phyloP scores from a whole-genome alignment of 192 early-diverging fungal genomes.

The Coemansia sp. region DNA sequence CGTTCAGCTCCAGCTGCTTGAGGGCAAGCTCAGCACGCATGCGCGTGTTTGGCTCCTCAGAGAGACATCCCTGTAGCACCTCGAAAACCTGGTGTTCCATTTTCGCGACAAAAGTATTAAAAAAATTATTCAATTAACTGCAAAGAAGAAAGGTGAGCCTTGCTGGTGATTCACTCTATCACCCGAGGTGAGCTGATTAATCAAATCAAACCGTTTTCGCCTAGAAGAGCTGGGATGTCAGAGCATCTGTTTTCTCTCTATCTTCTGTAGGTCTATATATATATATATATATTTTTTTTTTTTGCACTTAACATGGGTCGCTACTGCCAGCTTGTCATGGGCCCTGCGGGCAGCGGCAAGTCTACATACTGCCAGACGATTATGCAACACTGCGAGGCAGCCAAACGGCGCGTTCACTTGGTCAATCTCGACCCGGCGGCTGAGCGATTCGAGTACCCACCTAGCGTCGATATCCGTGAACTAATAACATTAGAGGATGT shows the following conservation, averaged over 20 bases:
- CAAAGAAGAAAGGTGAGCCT: neutral
- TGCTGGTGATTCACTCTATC: neutral
- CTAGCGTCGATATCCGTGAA: constrained; percentile 87
- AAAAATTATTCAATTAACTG: neutral
- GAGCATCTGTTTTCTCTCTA: neutral
- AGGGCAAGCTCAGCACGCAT: constrained; percentile 67
- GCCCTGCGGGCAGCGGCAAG: constrained; percentile 93
- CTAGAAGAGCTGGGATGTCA: no score
- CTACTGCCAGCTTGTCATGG: constrained; percentile 94
- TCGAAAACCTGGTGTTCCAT: constrained; percentile 80
- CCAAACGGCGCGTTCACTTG: constrained; percentile 82
- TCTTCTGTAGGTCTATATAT: neutral
- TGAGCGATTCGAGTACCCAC: constrained; percentile 93
- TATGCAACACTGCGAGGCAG: constrained; percentile 89
- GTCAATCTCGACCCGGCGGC: constrained; percentile 98
- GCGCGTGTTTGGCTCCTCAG: constrained; percentile 65
- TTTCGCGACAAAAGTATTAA: neutral
- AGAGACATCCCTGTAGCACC: constrained; percentile 68
- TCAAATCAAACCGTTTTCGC: neutral
- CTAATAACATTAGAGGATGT: constrained; percentile 98
- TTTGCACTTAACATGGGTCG: constrained; percentile 59
- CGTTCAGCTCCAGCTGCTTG: constrained; percentile 62
- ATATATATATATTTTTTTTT: neutral
- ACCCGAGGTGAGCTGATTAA: neutral
- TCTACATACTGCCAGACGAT: constrained; percentile 96